These are phyloP conservation scores for Penicillium bovifimosum DNA, from an alignment of 495 filamentous ascomycete genomes.

Conservation along the genomic window DNA sequence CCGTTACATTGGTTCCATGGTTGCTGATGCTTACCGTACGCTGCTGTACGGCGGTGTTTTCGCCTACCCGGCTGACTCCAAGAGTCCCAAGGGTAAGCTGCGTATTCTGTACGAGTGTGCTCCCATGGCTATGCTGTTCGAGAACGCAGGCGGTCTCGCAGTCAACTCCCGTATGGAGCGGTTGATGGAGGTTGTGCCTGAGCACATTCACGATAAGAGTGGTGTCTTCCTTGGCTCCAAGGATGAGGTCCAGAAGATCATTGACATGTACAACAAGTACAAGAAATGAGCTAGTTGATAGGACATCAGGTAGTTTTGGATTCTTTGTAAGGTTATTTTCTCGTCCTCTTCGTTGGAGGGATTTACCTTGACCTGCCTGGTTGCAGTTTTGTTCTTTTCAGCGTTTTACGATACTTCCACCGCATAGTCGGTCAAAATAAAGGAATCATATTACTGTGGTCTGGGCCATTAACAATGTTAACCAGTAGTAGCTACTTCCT, in stretches of 20 bases:
- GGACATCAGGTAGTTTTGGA: background rate
- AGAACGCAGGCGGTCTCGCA: constrained; percentile 94
- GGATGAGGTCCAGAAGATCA: constrained; percentile 94
- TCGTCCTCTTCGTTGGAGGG: background rate
- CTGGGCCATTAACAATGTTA: too few relatives aligned
- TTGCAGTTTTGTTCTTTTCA: constrained; percentile 1
- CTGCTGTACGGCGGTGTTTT: constrained; percentile 94
- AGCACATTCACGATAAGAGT: constrained; percentile 91
- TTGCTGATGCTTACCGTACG: constrained; percentile 95
- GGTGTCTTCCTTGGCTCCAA: constrained; percentile 95
- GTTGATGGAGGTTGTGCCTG: constrained; percentile 83
- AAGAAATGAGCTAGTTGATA: constrained; percentile 28
- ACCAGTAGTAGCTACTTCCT: too few relatives aligned
- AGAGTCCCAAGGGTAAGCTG: constrained; percentile 96
- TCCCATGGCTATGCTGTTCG: constrained; percentile 98
- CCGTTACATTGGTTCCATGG: constrained; percentile 96
- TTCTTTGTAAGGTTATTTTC: background rate
- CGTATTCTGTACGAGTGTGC: constrained; percentile 98
- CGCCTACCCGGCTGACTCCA: constrained; percentile 95
- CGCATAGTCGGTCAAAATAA: constrained; percentile 3
- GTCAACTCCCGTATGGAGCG: constrained; percentile 83
- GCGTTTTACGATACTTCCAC: constrained; percentile 6
- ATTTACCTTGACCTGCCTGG: background rate
- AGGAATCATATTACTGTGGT: background rate
- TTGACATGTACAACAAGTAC: constrained; percentile 50